These are phyloP conservation scores for Phialophora macrospora DNA, from an alignment of 2,329 filamentous ascomycete genomes.

Conservation along the genomic window DNA sequence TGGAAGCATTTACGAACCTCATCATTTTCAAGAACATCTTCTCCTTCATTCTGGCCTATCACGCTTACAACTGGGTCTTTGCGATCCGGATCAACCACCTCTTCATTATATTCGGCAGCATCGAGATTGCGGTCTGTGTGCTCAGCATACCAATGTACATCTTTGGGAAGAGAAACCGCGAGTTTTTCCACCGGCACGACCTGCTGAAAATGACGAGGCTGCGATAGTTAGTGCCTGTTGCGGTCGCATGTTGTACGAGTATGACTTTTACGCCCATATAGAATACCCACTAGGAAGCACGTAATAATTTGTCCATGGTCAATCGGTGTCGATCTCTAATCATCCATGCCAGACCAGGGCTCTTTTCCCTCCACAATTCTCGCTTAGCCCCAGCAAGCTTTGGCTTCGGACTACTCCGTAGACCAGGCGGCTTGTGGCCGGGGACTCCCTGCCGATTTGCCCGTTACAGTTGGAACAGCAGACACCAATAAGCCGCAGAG, in stretches of 20 bases:
- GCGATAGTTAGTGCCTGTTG: conserved; percentile 37
- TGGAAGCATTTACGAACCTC: conserved; percentile 88
- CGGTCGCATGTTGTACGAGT: background rate
- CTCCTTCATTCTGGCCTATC: conserved; percentile 81
- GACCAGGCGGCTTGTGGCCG: background rate
- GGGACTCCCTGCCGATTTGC: background rate
- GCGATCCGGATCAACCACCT: conserved; percentile 59
- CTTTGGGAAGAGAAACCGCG: conserved; percentile 76
- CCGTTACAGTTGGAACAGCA: background rate
- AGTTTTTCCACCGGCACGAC: conserved; percentile 76
- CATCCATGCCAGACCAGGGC: background rate
- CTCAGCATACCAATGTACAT: conserved; percentile 77
- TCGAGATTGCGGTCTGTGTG: conserved; percentile 78
- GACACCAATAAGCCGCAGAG: background rate
- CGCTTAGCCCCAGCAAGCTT: conserved; percentile 6
- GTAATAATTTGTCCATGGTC: background rate
- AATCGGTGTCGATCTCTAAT: conserved; percentile 5
- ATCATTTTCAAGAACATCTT: conserved; percentile 96
- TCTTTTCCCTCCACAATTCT: background rate
- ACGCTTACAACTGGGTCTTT: conserved; percentile 82
- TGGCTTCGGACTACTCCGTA: background rate
- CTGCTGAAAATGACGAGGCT: conserved; percentile 61
- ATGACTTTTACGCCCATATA: background rate
- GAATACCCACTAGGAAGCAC: background rate
- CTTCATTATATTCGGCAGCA: conserved; percentile 73